Evolutionary conservation across 805 yeast species (phyloP).

Genomic region (fission yeast (Schizosaccharomyces pombe)): DNA sequence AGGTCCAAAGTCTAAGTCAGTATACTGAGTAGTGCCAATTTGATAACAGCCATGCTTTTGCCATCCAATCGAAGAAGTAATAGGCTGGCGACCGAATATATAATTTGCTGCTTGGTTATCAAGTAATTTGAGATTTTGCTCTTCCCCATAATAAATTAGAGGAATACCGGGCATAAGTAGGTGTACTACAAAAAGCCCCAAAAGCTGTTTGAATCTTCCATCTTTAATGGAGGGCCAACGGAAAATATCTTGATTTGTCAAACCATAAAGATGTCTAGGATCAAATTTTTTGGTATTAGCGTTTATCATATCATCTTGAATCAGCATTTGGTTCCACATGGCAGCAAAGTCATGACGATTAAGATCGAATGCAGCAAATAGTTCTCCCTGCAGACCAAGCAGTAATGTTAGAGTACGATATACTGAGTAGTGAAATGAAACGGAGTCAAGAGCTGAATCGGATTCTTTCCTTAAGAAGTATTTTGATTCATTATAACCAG

Average conservation of each 20-base stretch:
- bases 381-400: not conserved
- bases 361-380: not conserved
- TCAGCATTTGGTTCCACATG: not conserved
- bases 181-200: not conserved
- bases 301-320: not conserved
- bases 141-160: slow-evolving; percentile 1
- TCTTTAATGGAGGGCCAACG: not conserved
- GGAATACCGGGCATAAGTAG: slow-evolving; percentile 3
- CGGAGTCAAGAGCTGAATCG: not conserved
- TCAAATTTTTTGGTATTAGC: slow-evolving; percentile 2
- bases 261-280: slow-evolving; percentile 1
- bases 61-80: slow-evolving; percentile 2
- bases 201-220: not conserved
- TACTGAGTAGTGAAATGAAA: slow-evolving; percentile 2
- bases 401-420: not conserved
- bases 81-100: not conserved
- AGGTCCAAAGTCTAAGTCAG: not conserved
- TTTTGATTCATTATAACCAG: not conserved
- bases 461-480: not conserved
- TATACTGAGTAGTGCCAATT: not conserved
- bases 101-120: slow-evolving; percentile 4
- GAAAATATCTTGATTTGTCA: slow-evolving; percentile 3
- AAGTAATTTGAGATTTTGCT: not conserved
- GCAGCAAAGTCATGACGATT: not conserved
- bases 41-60: slow-evolving; percentile 3